Evolutionary conservation across 805 yeast species (phyloP).

Genomic region (Candida multigemmis): DNA sequence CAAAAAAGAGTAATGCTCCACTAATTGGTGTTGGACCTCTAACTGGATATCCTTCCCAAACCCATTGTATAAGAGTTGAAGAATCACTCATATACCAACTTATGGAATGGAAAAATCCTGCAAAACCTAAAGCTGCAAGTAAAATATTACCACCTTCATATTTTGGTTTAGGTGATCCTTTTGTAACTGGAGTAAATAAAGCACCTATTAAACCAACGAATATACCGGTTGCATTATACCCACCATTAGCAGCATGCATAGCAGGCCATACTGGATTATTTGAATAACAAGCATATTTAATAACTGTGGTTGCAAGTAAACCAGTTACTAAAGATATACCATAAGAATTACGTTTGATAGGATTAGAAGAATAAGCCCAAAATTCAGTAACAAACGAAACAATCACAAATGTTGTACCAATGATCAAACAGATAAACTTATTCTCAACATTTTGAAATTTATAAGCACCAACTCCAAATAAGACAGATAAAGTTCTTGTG

Average conservation of each 20-base stretch:
- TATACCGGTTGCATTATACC: conserved; percentile 68
- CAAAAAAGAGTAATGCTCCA: conserved; percentile 62
- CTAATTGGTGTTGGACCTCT: conserved; percentile 82
- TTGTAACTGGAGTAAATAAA: conserved; percentile 40
- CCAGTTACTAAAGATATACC: conserved; percentile 61
- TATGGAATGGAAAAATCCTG: conserved; percentile 61
- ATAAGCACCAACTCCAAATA: conserved; percentile 72
- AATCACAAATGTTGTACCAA: conserved; percentile 57
- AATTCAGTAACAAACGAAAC: conserved; percentile 53
- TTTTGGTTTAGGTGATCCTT: conserved; percentile 6
- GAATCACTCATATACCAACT: conserved; percentile 77
- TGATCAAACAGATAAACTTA: conserved; percentile 56
- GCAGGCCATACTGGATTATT: conserved; percentile 97
- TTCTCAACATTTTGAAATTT: conserved; percentile 57
- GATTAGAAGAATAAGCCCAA: conserved; percentile 17
- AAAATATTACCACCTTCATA: conserved; percentile 33
- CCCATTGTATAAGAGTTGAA: conserved; percentile 82
- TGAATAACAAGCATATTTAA: conserved; percentile 69
- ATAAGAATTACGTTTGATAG: conserved; percentile 31
- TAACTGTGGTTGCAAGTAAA: conserved; percentile 58
- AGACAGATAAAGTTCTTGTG: conserved; percentile 44
- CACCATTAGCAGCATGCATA: conserved; percentile 79
- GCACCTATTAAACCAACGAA: conserved; percentile 57
- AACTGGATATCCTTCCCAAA: conserved; percentile 94
- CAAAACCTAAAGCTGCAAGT: conserved; percentile 61